A percentile compares a stretch with the other conserved stretches of the same genome.
Conservation (phyloP, 768 basidiomycete genomes). For the Gymnopilus junonius region DNA sequence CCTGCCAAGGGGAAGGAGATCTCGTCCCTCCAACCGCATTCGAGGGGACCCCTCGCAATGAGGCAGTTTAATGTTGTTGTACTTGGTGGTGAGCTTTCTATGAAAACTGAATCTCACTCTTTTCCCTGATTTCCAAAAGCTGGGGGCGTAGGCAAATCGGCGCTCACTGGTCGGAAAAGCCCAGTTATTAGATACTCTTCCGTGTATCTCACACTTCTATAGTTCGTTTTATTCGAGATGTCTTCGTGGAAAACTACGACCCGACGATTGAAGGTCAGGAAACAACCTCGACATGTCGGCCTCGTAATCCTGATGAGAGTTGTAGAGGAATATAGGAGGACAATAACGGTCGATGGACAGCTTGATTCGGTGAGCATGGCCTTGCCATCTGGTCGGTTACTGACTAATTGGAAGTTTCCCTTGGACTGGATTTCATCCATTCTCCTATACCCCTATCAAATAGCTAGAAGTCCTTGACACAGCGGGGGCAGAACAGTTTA, state of each 20-base stretch:
- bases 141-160: constrained; percentile 90
- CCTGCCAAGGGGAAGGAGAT: constrained; percentile 3
- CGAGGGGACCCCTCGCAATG: constrained; percentile 41
- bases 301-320: constrained; percentile 14
- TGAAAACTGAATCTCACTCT: constrained; percentile 10
- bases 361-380: constrained; percentile 55
- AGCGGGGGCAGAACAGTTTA: constrained; percentile 87
- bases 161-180: constrained; percentile 58
- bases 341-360: constrained; percentile 68
- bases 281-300: not conserved
- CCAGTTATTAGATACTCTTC: not conserved
- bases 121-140: constrained; percentile 44
- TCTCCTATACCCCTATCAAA: not conserved
- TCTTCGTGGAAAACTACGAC: constrained; percentile 79
- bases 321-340: constrained; percentile 73
- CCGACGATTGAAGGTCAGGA: constrained; percentile 81
- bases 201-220: constrained; percentile 4
- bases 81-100: constrained; percentile 64
- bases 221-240: constrained; percentile 76
- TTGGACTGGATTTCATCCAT: not conserved
- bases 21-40: constrained; percentile 4
- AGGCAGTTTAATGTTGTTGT: constrained; percentile 79
- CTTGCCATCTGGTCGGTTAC: not conserved
- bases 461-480: constrained; percentile 85
- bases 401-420: not conserved